Base-by-base conservation (phyloP, 805 yeast species). In the Myxozyma geophila region DNA sequence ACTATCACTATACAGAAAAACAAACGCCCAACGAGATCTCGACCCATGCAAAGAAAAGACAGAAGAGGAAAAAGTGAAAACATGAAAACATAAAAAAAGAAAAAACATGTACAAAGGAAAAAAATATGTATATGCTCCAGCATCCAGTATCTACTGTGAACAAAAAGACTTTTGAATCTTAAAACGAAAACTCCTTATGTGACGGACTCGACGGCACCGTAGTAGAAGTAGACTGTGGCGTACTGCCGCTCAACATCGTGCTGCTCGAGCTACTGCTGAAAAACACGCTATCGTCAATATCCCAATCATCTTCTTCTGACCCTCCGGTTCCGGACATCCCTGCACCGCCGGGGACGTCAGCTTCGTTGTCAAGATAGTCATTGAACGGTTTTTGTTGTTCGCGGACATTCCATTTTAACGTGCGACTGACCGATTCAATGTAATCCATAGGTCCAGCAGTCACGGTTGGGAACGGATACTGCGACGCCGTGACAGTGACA, bases 381-480 rank as follows among this genome's bases (percentile, higher is more conserved):
- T 82, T 82, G 73, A 90, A 89, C 2, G 96, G 87, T 71, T 90
- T 90, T 74, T 93, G 98, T 60, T 86, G 86, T 73, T 91, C 95
- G 69, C 98, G 83, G 35, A 84, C 91, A 74, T 93, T 93, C 99
- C 99, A 95, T 74, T 93, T 91, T 73, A 95, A 78, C 36, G 96
- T 87, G 70, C 96, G 80, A 74, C 93, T 84, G 52, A 91, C 92
- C 72, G 91, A 83, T 74, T 92, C 96, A 75, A 95, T 82, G 77
- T 89, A 86, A 75, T 90, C 95, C 64, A 65, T 72, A 57, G 5
- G 88, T 83, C 60, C 85, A 82, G 23, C 88, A 67, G 86, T 83
- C 2, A 95, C 95, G 0, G 97, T 92, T 5, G 99, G 99, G 79
- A 95, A 95, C 23, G 97, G 96, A 77, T 84, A 93, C 36, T 92